phyloP scores from a whole-genome alignment of 805 yeast genomes.

The Yueomyces sp. region DNA sequence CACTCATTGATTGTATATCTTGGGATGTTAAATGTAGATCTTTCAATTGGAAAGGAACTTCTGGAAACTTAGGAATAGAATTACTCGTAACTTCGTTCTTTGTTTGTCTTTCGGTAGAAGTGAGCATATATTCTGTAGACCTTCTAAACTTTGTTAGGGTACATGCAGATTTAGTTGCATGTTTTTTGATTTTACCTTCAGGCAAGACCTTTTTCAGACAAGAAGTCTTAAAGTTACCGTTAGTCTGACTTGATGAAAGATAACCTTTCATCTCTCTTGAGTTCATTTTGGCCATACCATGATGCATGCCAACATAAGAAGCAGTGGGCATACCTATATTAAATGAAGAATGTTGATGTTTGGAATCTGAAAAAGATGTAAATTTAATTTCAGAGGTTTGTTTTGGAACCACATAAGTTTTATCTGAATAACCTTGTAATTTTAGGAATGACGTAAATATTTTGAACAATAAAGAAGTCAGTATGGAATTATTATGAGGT shows the following conservation, averaged over 20 bases:
- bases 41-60: too few relatives aligned
- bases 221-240: not conserved
- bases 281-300: not conserved
- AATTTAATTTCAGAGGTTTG: not conserved
- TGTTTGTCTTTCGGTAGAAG: not conserved
- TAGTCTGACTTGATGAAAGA: not conserved
- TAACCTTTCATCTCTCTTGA: not conserved
- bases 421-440: constrained; percentile 10
- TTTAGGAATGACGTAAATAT: constrained; percentile 20
- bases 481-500: constrained; percentile 15
- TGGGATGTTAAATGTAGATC: not conserved
- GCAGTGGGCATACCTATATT: not conserved
- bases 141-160: not conserved
- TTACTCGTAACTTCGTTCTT: not conserved
- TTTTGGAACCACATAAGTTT: too few relatives aligned
- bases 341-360: not conserved
- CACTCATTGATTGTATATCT: constrained; percentile 3
- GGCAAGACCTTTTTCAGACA: too few relatives aligned
- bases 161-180: not conserved
- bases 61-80: not conserved
- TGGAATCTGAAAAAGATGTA: not conserved
- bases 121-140: not conserved
- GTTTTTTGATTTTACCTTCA: not conserved
- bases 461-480: constrained; percentile 23
- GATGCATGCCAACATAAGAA: not conserved